These are phyloP conservation scores for Lolium rigidum DNA, from an alignment of 176 grass and related monocot species.

Conservation along the genomic window DNA sequence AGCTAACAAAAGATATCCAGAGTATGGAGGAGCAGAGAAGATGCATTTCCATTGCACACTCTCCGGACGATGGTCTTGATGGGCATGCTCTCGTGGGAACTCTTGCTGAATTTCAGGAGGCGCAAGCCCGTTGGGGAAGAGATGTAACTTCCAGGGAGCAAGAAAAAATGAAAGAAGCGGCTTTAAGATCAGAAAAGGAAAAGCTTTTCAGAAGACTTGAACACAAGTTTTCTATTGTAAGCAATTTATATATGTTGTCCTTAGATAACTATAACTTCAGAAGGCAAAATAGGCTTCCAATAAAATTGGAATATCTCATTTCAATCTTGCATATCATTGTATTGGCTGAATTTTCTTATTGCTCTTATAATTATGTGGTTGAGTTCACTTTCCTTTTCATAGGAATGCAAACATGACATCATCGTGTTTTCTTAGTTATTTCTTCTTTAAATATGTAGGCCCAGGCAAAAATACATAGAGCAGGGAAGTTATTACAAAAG, in stretches of 20 bases:
- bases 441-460: conserved; percentile 57
- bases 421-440: background rate
- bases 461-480: conserved; percentile 76
- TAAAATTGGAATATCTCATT: conserved; percentile 7
- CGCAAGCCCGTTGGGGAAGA: conserved; percentile 88
- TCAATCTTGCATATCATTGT: background rate
- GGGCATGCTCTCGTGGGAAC: conserved; percentile 83
- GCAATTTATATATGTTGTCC: conserved; percentile 37
- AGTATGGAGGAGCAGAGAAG: conserved; percentile 79
- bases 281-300: background rate
- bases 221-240: conserved; percentile 93
- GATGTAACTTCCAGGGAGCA: conserved; percentile 78
- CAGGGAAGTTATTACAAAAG: conserved; percentile 70
- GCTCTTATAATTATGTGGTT: conserved; percentile 18
- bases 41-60: conserved; percentile 38
- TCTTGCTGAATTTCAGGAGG: conserved; percentile 92
- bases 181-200: conserved; percentile 76
- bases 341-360: background rate
- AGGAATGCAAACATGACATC: background rate
- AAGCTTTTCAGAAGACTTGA: conserved; percentile 77
- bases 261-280: conserved; percentile 18
- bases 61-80: conserved; percentile 48
- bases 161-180: conserved; percentile 85
- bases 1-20: conserved; percentile 81
- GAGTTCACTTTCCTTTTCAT: conserved; percentile 26